phyloP scores from a whole-genome alignment of 2,329 filamentous ascomycete genomes.

The Phaeophleospora eucalypticola region DNA sequence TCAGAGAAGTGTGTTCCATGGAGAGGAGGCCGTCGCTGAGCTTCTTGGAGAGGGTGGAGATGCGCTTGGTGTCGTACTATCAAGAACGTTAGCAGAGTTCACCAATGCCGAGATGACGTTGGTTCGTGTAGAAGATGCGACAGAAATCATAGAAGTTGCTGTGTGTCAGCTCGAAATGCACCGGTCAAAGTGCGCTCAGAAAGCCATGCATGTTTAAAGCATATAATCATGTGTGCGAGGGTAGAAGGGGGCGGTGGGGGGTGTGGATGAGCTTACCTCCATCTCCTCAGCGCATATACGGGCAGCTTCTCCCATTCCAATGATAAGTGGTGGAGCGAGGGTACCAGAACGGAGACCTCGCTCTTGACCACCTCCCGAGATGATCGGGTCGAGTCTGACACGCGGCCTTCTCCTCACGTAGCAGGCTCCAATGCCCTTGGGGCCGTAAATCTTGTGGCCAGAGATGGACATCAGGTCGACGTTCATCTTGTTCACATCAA shows the following conservation, averaged over 20 bases:
- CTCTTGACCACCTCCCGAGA: constrained; percentile 94
- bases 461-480: constrained; percentile 99
- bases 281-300: constrained; percentile 87
- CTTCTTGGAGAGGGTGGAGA: constrained; percentile 76
- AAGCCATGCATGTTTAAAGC: constrained; percentile 86
- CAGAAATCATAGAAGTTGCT: constrained; percentile 61
- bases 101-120: neutral
- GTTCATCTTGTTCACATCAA: constrained; percentile 97
- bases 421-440: constrained; percentile 94
- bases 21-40: constrained; percentile 76
- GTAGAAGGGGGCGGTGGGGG: constrained; percentile 12
- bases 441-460: constrained; percentile 96
- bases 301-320: constrained; percentile 94
- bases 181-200: constrained; percentile 66
- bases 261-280: constrained; percentile 59
- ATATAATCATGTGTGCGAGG: constrained; percentile 64
- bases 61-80: constrained; percentile 87
- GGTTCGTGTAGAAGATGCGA: neutral
- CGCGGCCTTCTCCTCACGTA: constrained; percentile 89
- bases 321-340: constrained; percentile 79
- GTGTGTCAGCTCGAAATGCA: constrained; percentile 47
- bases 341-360: constrained; percentile 92
- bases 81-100: constrained; percentile 24
- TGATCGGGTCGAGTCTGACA: constrained; percentile 91
- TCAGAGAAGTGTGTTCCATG: constrained; percentile 88